These are phyloP conservation scores for Aspergillus versicolor DNA, from an alignment of 2,329 filamentous ascomycete genomes.

Conservation along the genomic window DNA sequence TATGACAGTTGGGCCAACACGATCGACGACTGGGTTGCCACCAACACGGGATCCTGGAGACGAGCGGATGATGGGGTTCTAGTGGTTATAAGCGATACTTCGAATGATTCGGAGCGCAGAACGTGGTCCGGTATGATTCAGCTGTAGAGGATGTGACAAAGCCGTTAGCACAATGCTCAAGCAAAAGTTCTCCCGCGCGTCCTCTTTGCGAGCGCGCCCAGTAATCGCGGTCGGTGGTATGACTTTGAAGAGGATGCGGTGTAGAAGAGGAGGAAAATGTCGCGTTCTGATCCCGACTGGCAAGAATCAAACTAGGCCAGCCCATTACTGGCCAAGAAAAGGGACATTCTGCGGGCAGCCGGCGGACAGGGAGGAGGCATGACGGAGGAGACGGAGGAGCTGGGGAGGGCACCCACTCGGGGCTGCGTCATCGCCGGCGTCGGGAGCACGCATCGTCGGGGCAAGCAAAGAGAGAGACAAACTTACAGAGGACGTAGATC, in stretches of 20 bases:
- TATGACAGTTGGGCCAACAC: not conserved
- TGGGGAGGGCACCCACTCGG: not conserved
- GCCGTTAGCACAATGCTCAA: constrained; percentile 3
- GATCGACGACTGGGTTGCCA: not conserved
- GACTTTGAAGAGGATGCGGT: not conserved
- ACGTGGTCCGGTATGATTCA: not conserved
- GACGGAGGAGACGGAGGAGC: not conserved
- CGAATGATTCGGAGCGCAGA: not conserved
- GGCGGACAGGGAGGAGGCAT: not conserved
- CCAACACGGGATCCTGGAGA: not conserved
- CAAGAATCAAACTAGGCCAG: not conserved
- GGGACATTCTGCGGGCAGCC: constrained; percentile 1
- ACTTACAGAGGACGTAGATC: not conserved
- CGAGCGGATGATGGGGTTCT: not conserved
- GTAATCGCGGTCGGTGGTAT: not conserved
- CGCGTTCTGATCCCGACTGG: not conserved
- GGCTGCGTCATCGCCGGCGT: constrained; percentile 15
- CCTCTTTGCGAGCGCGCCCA: not conserved
- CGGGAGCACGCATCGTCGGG: not conserved
- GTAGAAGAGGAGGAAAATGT: not conserved
- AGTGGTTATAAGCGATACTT: not conserved
- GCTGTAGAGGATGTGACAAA: not conserved
- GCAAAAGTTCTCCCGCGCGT: not conserved
- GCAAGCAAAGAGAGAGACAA: not conserved
- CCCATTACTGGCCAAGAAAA: not conserved